Evolutionary conservation across 2,329 filamentous ascomycete species (phyloP).

Genomic region (Ophiocordyceps australis): DNA sequence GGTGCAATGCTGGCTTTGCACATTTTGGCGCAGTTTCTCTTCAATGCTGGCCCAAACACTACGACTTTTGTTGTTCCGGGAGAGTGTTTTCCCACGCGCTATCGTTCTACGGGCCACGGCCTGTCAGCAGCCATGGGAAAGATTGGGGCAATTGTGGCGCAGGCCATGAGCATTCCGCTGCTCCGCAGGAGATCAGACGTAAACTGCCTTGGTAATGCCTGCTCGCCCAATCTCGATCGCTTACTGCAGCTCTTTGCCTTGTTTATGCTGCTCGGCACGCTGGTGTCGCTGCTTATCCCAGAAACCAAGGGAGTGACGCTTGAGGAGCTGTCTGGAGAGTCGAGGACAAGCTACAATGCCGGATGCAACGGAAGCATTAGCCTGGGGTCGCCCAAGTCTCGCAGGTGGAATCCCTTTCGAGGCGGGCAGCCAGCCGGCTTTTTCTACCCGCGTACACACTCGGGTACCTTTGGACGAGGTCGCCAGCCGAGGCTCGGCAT

Average conservation of each 20-base stretch:
- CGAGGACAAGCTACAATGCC: constrained; percentile 37
- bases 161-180: constrained; percentile 45
- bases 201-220: constrained; percentile 26
- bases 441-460: constrained; percentile 19
- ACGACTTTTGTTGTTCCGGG: constrained; percentile 48
- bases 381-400: constrained; percentile 12
- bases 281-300: constrained; percentile 54
- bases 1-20: constrained; percentile 39
- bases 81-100: constrained; percentile 46
- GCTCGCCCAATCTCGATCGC: constrained; percentile 46
- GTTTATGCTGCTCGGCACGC: constrained; percentile 59
- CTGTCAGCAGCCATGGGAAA: constrained; percentile 50
- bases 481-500: constrained; percentile 17
- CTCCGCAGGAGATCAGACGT: constrained; percentile 34
- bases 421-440: constrained; percentile 35
- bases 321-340: constrained; percentile 51
- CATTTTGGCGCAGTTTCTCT: constrained; percentile 46
- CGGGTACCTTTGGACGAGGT: constrained; percentile 7
- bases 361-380: constrained; percentile 30
- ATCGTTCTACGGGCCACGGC: constrained; percentile 44
- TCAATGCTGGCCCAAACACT: constrained; percentile 48
- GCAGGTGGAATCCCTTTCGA: constrained; percentile 25
- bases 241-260: constrained; percentile 64
- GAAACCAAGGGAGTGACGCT: constrained; percentile 61
- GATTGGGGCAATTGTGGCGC: constrained; percentile 48